Base-by-base conservation (phyloP, 2,329 filamentous ascomycete genomes). In the Cyphellophora attinorum region DNA sequence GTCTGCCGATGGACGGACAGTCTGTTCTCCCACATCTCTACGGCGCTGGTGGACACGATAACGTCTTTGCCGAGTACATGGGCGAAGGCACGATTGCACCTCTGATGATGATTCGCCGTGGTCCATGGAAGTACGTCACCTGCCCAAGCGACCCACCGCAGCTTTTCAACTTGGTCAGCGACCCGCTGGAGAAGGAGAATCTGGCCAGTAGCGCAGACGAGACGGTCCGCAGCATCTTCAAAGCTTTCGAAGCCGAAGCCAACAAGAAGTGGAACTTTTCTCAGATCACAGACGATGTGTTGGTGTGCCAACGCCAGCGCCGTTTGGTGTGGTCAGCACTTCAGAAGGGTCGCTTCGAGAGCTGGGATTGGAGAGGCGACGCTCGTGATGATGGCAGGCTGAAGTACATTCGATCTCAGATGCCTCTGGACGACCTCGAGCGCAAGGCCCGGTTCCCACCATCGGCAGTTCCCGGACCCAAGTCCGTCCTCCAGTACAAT, bases 21-120 rank as follows among this genome's bases (percentile, higher is more conserved):
- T 91, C 83, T 27, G 69, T 95, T 47, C 61, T 88, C 41, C 84
- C 84, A n/a, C 81, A 89, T 52, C 68, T 93, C 19, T 65, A 79
- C 49, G 76, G 74, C 33, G 61, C 61, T 14, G 59, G 73, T n/a
- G 42, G 53, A 51, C 67, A 52, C 27, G 86, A 95, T 56, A 91
- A 83, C 8, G 86, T 91, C n/a, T 81, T 89, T 50, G 86, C 85
- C 41, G 88, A 95, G 63, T 95, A 95, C 64, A 93, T 89, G 53
- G 88, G 85, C 32, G 88, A 95, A 61, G 88, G 88, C 31, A 94
- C 88, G 1, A 70, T 93, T 37, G 79, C 82, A 4, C 88, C 88
- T 2, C 74, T 93, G 37, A 85, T 93, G 70, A 95, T 95, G 88
- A 95, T 95, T 53, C 79, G 83, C 38, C 79, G 85, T 35, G 85